Conservation (phyloP, 1,139 yeast species). For the Arxiozyma bovina region DNA sequence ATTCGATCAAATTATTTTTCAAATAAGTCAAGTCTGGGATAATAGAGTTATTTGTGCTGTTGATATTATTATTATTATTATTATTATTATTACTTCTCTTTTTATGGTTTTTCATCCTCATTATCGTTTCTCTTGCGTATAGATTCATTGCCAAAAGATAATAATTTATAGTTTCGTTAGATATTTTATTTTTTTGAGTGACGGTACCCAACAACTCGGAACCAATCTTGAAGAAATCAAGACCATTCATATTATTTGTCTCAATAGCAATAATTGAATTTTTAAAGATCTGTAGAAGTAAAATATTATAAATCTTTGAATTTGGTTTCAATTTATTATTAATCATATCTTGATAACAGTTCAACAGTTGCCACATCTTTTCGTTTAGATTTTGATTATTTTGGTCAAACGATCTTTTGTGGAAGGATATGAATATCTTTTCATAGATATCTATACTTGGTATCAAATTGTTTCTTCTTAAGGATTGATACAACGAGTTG, state of each 20-base stretch:
- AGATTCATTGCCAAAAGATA: conserved; percentile 32
- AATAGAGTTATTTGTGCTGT: background rate
- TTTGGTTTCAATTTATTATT: conserved; percentile 46
- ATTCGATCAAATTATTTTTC: conserved; percentile 7
- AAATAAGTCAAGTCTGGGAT: conserved; percentile 8
- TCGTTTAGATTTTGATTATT: conserved; percentile 39
- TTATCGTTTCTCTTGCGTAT: conserved; percentile 26
- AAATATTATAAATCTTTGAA: conserved; percentile 43
- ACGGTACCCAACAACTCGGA: conserved; percentile 49
- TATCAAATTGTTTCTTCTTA: conserved; percentile 33
- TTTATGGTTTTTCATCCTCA: conserved; percentile 4
- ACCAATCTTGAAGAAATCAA: conserved; percentile 56
- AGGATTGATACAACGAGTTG: conserved; percentile 33
- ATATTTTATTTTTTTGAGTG: conserved; percentile 30
- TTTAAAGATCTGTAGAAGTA: conserved; percentile 43
- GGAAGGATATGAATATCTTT: conserved; percentile 31
- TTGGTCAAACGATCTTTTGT: conserved; percentile 32
- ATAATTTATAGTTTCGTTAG: conserved; percentile 27
- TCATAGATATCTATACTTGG: conserved; percentile 32
- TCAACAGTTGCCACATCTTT: conserved; percentile 49
- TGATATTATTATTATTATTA: background rate
- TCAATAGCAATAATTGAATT: conserved; percentile 41
- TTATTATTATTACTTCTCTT: background rate
- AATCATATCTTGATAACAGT: conserved; percentile 59
- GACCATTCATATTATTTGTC: conserved; percentile 33